Evolutionary conservation across 352 stramenopile genomes (phyloP).

Genomic region (Globisporangium splendens): DNA sequence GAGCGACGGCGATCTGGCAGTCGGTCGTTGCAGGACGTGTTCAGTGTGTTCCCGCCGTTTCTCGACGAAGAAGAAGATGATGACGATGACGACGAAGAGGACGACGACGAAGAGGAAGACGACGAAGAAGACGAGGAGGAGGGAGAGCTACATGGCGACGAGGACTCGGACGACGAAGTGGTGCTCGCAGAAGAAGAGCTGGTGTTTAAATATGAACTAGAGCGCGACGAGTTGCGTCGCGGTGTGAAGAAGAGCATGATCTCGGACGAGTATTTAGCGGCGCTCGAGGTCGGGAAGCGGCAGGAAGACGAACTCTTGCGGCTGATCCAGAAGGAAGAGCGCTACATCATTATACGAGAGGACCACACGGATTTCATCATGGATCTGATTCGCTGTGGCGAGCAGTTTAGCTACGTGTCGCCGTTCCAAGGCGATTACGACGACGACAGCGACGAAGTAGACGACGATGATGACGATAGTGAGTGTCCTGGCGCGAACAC

Average conservation of each 20-base stretch:
- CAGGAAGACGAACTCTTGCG: slow-evolving; percentile 69
- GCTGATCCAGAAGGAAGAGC: slow-evolving; percentile 76
- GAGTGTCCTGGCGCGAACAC: slow-evolving; percentile 75
- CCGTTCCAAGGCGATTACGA: slow-evolving; percentile 26
- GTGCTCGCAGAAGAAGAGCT: slow-evolving; percentile 57
- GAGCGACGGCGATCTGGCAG: slow-evolving; percentile 60
- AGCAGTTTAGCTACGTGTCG: slow-evolving; percentile 70
- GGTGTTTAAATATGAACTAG: slow-evolving; percentile 75
- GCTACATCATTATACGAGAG: slow-evolving; percentile 83
- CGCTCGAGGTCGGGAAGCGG: slow-evolving; percentile 57
- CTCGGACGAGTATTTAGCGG: slow-evolving; percentile 62
- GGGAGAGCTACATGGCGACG: slow-evolving; percentile 19
- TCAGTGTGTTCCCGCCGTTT: slow-evolving; percentile 76
- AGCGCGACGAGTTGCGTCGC: slow-evolving; percentile 34
- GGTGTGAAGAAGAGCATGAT: slow-evolving; percentile 29
- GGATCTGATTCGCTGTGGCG: slow-evolving; percentile 72
- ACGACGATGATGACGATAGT: slow-evolving; percentile 55
- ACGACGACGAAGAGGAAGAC: slow-evolving; percentile 50
- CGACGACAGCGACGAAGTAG: slow-evolving; percentile 38
- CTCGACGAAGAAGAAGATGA: slow-evolving; percentile 67
- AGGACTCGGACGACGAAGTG: slow-evolving; percentile 30
- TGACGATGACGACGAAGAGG: slow-evolving; percentile 53
- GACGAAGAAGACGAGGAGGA: slow-evolving; percentile 49
- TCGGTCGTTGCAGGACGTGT: slow-evolving; percentile 69
- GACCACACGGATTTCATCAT: slow-evolving; percentile 81